A percentile compares a stretch with the other conserved stretches of the same genome.
phyloP scores from a whole-genome alignment of 2,329 filamentous ascomycete species.

The Paramyrothecium sp. region DNA sequence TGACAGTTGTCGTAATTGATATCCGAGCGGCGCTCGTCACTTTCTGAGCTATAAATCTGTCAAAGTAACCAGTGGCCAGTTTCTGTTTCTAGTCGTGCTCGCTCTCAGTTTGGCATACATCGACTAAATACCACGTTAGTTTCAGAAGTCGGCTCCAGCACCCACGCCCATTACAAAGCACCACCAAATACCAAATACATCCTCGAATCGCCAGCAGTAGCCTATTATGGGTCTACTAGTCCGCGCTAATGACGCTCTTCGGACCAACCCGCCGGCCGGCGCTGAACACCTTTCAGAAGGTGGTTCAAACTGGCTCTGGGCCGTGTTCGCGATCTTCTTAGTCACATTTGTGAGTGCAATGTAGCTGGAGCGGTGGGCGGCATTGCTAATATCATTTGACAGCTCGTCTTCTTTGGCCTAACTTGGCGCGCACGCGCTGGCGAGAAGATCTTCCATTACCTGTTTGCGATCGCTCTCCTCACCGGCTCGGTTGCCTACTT shows the following conservation, averaged over 20 bases:
- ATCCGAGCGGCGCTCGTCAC: no score
- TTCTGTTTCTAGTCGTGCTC: no score
- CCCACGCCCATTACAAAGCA: no score
- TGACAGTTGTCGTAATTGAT: no score
- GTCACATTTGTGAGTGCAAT: constrained; percentile 40
- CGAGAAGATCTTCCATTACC: constrained; percentile 56
- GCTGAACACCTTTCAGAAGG: constrained; percentile 37
- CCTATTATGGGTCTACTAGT: not conserved
- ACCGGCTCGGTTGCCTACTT: constrained; percentile 51
- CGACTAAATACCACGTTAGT: no score
- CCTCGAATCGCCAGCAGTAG: no score
- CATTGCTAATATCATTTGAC: constrained; percentile 7
- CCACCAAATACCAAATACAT: no score
- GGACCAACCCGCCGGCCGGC: constrained; percentile 42
- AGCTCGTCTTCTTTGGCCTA: constrained; percentile 40
- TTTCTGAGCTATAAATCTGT: no score
- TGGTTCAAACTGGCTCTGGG: constrained; percentile 56
- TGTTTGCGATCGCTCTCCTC: constrained; percentile 48
- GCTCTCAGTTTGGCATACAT: no score
- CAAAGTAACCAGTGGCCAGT: no score
- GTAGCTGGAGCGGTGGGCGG: not conserved
- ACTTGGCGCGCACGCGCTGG: constrained; percentile 41
- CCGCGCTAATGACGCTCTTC: constrained; percentile 41
- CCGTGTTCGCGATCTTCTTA: constrained; percentile 48
- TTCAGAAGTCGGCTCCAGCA: no score